These are phyloP conservation scores for Aureobasidium zeae DNA, from an alignment of 2,329 filamentous ascomycete genomes.

Conservation along the genomic window DNA sequence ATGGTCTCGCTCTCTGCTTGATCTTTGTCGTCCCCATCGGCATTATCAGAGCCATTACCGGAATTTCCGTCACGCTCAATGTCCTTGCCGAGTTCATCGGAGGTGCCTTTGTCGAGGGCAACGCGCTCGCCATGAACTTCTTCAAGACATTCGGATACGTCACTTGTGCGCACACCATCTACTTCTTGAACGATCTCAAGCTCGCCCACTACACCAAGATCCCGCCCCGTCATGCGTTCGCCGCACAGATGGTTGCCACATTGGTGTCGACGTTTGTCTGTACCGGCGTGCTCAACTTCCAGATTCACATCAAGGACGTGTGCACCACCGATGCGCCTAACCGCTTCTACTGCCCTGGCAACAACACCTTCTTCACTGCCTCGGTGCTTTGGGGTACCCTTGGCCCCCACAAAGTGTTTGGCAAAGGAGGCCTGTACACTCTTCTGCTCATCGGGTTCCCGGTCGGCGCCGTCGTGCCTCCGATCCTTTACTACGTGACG, in stretches of 20 bases:
- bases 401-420: slow-evolving; percentile 9
- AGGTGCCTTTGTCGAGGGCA: slow-evolving; percentile 2
- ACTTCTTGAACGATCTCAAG: slow-evolving; percentile 10
- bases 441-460: slow-evolving; percentile 1
- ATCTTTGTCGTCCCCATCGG: slow-evolving; percentile 4
- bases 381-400: slow-evolving; percentile 8
- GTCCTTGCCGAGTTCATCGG: slow-evolving; percentile 10
- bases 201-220: slow-evolving; percentile 10
- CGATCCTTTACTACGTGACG: not conserved
- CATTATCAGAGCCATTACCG: slow-evolving; percentile 5
- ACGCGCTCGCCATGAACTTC: slow-evolving; percentile 11
- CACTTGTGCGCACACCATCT: slow-evolving; percentile 6
- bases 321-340: slow-evolving; percentile 6
- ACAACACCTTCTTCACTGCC: slow-evolving; percentile 13
- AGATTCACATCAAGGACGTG: slow-evolving; percentile 11
- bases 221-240: slow-evolving; percentile 1
- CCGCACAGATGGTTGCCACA: slow-evolving; percentile 1
- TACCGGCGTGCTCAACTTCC: slow-evolving; percentile 9
- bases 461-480: slow-evolving; percentile 1
- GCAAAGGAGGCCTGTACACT: slow-evolving; percentile 4
- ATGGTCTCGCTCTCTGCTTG: slow-evolving; percentile 6
- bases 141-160: slow-evolving; percentile 10
- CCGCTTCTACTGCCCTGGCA: slow-evolving; percentile 9
- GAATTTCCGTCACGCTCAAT: slow-evolving; percentile 4
- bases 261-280: slow-evolving; percentile 3